Conservation (phyloP, 2,329 filamentous ascomycete genomes). For the Lojkania enalia region DNA sequence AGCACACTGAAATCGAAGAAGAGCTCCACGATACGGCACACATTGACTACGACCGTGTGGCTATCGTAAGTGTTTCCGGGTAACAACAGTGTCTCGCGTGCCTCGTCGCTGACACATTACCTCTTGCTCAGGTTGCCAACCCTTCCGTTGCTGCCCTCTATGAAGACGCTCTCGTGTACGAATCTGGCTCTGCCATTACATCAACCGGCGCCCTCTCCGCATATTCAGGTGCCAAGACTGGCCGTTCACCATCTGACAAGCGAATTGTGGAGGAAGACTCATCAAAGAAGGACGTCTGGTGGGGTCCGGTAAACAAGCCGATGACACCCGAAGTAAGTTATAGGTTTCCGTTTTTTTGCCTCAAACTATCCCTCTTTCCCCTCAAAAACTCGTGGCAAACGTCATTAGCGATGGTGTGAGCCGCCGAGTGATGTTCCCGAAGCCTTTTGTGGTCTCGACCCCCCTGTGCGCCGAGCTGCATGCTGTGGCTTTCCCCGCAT, state of each 20-base stretch:
- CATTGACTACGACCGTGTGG: conserved; percentile 98
- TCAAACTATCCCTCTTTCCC: conserved; percentile 18
- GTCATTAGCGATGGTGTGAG: conserved; percentile 39
- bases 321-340: conserved; percentile 90
- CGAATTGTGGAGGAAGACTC: conserved; percentile 89
- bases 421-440: conserved; percentile 32
- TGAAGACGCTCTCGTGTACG: conserved; percentile 98
- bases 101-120: conserved; percentile 19
- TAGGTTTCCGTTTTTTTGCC: conserved; percentile 9
- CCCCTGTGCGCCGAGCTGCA: conserved; percentile 34
- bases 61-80: conserved; percentile 71
- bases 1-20: conserved; percentile 97
- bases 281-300: conserved; percentile 94
- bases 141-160: conserved; percentile 94
- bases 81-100: no score
- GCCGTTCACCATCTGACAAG: conserved; percentile 95
- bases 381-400: conserved; percentile 25
- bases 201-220: conserved; percentile 92
- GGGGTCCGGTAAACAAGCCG: conserved; percentile 99
- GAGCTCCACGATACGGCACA: conserved; percentile 96
- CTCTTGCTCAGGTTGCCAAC: conserved; percentile 77
- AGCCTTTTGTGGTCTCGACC: conserved; percentile 19
- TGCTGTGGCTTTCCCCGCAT: conserved; percentile 41
- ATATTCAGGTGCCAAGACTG: conserved; percentile 98
- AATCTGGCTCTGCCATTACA: conserved; percentile 96